Base-by-base conservation (phyloP, 1,284 basidiomycete genomes). In the Phylloboletellus chloephorus region DNA sequence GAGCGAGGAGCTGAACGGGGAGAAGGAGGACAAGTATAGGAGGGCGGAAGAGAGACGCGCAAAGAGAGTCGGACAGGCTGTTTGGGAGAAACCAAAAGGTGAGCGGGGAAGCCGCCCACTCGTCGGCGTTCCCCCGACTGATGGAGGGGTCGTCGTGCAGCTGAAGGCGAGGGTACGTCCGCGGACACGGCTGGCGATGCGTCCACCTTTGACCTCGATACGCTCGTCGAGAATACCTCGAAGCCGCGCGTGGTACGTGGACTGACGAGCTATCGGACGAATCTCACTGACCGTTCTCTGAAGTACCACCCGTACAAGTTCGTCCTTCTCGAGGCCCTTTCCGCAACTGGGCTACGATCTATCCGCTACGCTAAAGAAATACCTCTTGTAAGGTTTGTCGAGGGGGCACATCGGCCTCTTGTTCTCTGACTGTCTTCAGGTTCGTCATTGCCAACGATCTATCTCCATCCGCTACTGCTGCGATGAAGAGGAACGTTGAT, bases 331-430 rank as follows among this genome's bases (percentile, higher is more conserved):
- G 95, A 99, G 65, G 92, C 94, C 0, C 78, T 99, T 13, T 93
- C 91, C 12, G 95, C 95, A 0, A 98, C 96, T 0, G 95, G 95
- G 17, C 73, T 99, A 17, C 83, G 95, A 9, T 88, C 93, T 3
- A 98, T 99, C 49, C 88, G 95, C 22, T 98, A 98, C 61, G 95
- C 95, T 0, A 94, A 97, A 55, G 95, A 99, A 66, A 94, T 99
- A 8, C 93, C 95, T 1, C 74, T 88, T 26, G 78, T 94, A 48
- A 88, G 82, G 88, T 94, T 47, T 48, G 53, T 54, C 29, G 12
- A 31, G 3, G 16, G 45, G 24, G 25, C 21, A 13, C 20, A 17
- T 25, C 17, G 9, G 7, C 31, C 20, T 19, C 31, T 33, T 23
- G 25, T 41, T 41, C 33, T 49, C 32, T 48, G 21, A 37, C 34